phyloP scores from a whole-genome alignment of 2,329 filamentous ascomycete species.

The Zymoseptoria tritici region DNA sequence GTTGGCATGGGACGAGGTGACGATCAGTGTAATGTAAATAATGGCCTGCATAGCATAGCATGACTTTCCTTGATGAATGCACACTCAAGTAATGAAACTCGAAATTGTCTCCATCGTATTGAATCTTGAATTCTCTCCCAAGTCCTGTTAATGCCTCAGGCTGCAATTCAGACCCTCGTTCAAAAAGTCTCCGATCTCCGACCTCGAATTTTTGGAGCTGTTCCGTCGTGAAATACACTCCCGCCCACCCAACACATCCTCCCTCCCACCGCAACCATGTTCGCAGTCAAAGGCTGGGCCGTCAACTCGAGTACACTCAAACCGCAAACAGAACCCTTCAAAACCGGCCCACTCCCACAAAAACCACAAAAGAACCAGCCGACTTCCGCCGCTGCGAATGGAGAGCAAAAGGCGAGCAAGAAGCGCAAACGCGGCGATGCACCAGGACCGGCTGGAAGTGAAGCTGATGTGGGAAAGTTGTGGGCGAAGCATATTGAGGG shows the following conservation, averaged over 20 bases:
- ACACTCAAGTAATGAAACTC: neutral
- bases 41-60: neutral
- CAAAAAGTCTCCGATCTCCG: neutral
- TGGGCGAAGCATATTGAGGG: conserved; percentile 76
- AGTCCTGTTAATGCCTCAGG: neutral
- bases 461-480: conserved; percentile 62
- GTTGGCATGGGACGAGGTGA: neutral
- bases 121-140: neutral
- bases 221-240: neutral
- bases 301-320: conserved; percentile 66
- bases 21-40: neutral
- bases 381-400: conserved; percentile 34
- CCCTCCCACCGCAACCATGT: conserved; percentile 53
- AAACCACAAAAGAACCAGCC: conserved; percentile 6
- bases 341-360: conserved; percentile 13
- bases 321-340: conserved; percentile 50
- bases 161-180: neutral
- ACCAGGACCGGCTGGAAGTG: conserved; percentile 47
- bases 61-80: neutral
- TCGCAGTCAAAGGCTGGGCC: conserved; percentile 89
- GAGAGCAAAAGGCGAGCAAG: conserved; percentile 46
- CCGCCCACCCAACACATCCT: neutral
- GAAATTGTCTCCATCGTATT: neutral
- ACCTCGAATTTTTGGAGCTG: neutral
- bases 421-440: conserved; percentile 30